Conservation (phyloP, 2,329 filamentous ascomycete species). For the Aphanocladium album region DNA sequence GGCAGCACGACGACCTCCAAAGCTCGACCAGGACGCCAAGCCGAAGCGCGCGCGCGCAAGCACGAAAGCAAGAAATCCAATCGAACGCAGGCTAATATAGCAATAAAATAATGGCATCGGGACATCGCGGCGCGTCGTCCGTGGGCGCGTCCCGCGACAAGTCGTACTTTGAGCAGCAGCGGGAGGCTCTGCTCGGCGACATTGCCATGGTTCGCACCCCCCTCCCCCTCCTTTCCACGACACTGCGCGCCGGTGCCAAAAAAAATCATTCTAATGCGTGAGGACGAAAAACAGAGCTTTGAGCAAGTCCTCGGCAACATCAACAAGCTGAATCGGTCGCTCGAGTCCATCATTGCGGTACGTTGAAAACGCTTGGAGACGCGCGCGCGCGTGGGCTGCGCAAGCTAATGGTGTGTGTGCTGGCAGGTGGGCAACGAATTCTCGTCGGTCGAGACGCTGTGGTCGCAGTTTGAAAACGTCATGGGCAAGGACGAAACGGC, state of each 20-base stretch:
- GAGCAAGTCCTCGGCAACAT: constrained; percentile 93
- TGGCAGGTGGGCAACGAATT: constrained; percentile 98
- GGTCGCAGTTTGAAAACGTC: constrained; percentile 95
- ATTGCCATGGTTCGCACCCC: constrained; percentile 57
- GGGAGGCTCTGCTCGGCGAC: constrained; percentile 64
- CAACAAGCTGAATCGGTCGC: constrained; percentile 86
- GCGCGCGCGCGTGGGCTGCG: not conserved
- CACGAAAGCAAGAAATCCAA: not conserved
- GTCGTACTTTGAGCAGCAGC: constrained; percentile 71
- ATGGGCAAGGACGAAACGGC: constrained; percentile 66
- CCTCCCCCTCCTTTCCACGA: not conserved
- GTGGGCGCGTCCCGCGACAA: constrained; percentile 34
- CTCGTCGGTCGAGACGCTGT: constrained; percentile 90
- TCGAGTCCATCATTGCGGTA: constrained; percentile 88
- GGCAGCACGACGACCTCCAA: not conserved
- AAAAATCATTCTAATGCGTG: too few species aligned
- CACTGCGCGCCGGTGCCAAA: too few species aligned
- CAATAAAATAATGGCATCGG: constrained; percentile 27
- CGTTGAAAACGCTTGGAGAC: not conserved
- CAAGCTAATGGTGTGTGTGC: not conserved
- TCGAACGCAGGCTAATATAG: not conserved
- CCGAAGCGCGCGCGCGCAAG: not conserved
- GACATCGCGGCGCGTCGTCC: constrained; percentile 23
- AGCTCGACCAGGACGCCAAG: not conserved
- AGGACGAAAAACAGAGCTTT: constrained; percentile 57